These are phyloP conservation scores for Cladosporium sp. DNA, from an alignment of 2,329 filamentous ascomycete genomes.

Conservation along the genomic window DNA sequence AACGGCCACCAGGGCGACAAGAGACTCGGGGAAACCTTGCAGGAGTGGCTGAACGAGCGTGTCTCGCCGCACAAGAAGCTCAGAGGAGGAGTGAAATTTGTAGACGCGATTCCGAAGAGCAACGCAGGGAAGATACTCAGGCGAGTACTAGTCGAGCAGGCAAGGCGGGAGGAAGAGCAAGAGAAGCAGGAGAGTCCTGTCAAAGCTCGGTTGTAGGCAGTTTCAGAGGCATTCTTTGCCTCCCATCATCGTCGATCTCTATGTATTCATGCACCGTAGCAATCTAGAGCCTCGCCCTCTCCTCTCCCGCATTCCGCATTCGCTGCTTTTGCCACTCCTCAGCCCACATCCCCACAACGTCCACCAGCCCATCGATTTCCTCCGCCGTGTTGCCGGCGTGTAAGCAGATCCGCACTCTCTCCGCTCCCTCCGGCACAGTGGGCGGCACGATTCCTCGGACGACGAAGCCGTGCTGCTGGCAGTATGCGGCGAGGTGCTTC, in stretches of 20 bases:
- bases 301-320: not conserved
- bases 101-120: constrained; percentile 50
- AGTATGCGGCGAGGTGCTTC: constrained; percentile 58
- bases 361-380: constrained; percentile 57
- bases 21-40: constrained; percentile 42
- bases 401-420: constrained; percentile 66
- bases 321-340: not conserved
- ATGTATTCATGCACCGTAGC: no score
- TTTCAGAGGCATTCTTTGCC: no score
- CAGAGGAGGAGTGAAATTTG: constrained; percentile 48
- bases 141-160: constrained; percentile 45
- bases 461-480: constrained; percentile 60
- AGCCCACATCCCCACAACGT: constrained; percentile 53
- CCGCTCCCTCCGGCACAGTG: constrained; percentile 63
- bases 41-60: constrained; percentile 44
- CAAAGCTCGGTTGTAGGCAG: constrained; percentile 44
- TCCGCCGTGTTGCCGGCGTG: constrained; percentile 64
- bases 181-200: constrained; percentile 38
- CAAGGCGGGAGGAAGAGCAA: constrained; percentile 45
- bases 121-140: constrained; percentile 51
- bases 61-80: constrained; percentile 51
- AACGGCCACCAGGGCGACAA: constrained; percentile 32
- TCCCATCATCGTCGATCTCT: no score
- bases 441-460: constrained; percentile 68
- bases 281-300: not conserved